phyloP scores from a whole-genome alignment of 148 eudicot genomes.

The Rhododendron henanense region DNA sequence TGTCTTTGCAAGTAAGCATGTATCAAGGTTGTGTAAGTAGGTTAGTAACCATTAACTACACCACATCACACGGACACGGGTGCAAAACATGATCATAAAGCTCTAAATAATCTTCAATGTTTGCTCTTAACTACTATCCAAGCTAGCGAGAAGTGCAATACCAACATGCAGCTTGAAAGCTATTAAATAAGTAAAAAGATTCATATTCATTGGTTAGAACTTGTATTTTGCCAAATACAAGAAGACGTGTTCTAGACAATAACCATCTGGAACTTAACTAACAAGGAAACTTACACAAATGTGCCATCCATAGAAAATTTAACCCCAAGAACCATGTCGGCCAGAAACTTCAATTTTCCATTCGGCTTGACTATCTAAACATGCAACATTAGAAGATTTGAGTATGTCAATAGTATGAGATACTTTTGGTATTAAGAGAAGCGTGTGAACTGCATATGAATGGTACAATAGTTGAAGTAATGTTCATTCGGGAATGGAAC shows the following conservation, averaged over 20 bases:
- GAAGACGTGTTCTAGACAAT: too few species aligned
- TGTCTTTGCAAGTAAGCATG: background rate
- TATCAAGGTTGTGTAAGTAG: background rate
- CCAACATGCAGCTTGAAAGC: background rate
- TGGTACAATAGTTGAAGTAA: background rate
- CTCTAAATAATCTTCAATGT: background rate
- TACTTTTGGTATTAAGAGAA: background rate
- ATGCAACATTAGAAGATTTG: slow-evolving; percentile 5
- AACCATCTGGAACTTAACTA: background rate
- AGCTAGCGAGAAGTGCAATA: background rate
- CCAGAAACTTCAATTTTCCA: slow-evolving; percentile 72
- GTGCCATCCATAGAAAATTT: slow-evolving; percentile 90
- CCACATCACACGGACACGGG: background rate
- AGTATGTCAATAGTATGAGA: background rate
- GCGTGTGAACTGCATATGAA: background rate
- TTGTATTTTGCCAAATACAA: background rate
- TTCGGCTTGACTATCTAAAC: slow-evolving; percentile 63
- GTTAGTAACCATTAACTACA: background rate
- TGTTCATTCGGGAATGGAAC: slow-evolving; percentile 26
- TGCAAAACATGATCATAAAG: background rate
- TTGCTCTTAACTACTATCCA: background rate
- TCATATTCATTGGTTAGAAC: background rate
- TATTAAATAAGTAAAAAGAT: background rate
- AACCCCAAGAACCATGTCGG: slow-evolving; percentile 70
- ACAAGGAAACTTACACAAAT: slow-evolving; percentile 46